A percentile compares a stretch with the other conserved stretches of the same genome.
phyloP scores from a whole-genome alignment of 345 rosid genomes.

The Brassica juncea region DNA sequence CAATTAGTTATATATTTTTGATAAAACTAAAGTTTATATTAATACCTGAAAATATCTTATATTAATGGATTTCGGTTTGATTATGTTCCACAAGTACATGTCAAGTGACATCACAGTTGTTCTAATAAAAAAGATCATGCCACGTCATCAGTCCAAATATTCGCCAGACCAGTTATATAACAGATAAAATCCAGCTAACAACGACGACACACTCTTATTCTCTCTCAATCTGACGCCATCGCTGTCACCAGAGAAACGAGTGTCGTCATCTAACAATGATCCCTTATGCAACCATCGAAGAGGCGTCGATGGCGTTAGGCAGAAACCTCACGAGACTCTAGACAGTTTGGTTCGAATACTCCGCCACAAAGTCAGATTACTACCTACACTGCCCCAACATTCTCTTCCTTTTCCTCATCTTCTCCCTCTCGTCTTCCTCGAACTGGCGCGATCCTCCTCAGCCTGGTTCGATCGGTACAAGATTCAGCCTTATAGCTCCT shows the following conservation, averaged over 20 bases:
- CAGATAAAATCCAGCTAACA: conserved; percentile 19
- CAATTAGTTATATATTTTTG: too few species aligned
- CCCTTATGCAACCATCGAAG: conserved; percentile 55
- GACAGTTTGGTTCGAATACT: conserved; percentile 72
- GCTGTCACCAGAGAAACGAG: not conserved
- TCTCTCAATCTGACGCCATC: conserved; percentile 11
- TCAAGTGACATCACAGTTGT: conserved; percentile 1
- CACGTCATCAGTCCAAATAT: conserved; percentile 21
- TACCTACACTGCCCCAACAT: conserved; percentile 65
- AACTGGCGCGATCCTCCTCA: too few species aligned
- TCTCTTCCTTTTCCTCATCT: conserved; percentile 50
- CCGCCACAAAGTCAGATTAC: conserved; percentile 72
- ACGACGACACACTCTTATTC: not conserved
- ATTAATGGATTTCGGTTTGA: not conserved
- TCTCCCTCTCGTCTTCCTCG: conserved; percentile 62
- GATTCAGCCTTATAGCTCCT: too few species aligned
- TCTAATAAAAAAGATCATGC: not conserved
- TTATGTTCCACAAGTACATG: not conserved
- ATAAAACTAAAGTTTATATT: too few species aligned
- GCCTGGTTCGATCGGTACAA: too few species aligned
- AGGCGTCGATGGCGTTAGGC: conserved; percentile 54
- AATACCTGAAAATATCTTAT: too few species aligned
- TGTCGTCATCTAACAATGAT: conserved; percentile 47
- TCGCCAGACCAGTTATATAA: conserved; percentile 9
- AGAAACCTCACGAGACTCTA: conserved; percentile 63